Base-by-base conservation (phyloP, 2,329 filamentous ascomycete species). In the Xylariaceae sp. region DNA sequence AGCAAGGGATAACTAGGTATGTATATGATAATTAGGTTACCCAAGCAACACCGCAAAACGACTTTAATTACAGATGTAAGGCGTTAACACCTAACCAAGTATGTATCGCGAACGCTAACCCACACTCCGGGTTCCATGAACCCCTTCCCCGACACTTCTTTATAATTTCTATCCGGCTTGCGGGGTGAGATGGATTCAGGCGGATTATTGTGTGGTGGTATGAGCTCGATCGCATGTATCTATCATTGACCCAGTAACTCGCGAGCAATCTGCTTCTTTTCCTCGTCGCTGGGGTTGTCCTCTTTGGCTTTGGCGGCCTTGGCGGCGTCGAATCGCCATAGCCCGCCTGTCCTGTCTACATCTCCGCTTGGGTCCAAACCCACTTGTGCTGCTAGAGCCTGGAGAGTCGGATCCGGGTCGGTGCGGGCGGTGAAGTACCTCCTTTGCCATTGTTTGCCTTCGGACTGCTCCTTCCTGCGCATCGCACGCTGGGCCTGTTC, bases 401-500 rank as follows among this genome's bases (percentile, higher is more conserved):
- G 64, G 13, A 84, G 74, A 0, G 76, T 69, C 7, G 68, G 57
- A 54, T 84, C 80, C 0, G 67, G 56, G 16, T 54, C 62, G 12
- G 71, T 73, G 56, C 76, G 67, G 65, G 71, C 65, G 54, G 77
- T 82, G 74, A 97, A 99, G 75, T 94, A 97, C 51, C 87, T 80
- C 43, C 91, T 80, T 66, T 91, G 81, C 92, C 94, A 99, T 39
- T 82, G 77, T 41, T 80, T 80, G 18, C 85, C 85, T 63, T 91
- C 88, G 1, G 62, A 55, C 42, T 67, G 63, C 54, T 71, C 74
- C 34, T 65, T 64, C 13, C 78, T 77, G 61, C 91, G 80, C 74
- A 92, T 76, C 56, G 86, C 83, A 13, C 91, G 80, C 73, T 96
- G 91, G 26, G 83, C 82, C 64, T 92, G 86, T 70, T 96, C 91